These are phyloP conservation scores for Gymnopus androsaceus DNA, from an alignment of 1,284 basidiomycete species.

Conservation along the genomic window DNA sequence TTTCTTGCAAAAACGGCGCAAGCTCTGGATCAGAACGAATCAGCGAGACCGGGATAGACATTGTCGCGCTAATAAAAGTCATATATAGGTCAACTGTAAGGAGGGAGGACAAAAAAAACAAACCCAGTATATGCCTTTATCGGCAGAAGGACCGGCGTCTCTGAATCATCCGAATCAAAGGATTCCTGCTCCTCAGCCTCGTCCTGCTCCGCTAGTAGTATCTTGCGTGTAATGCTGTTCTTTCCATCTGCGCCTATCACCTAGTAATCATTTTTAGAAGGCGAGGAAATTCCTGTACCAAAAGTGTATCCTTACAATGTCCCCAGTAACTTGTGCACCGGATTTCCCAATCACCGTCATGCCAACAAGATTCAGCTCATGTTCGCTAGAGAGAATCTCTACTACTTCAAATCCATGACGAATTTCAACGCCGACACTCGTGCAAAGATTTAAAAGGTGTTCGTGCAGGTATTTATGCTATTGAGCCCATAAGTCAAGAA, in stretches of 20 bases:
- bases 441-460: slow-evolving; percentile 6
- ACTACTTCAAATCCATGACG: slow-evolving; percentile 2
- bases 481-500: too few species aligned
- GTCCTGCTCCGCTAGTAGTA: slow-evolving; percentile 8
- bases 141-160: neutral
- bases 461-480: slow-evolving; percentile 9
- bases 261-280: neutral
- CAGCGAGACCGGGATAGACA: slow-evolving; percentile 8
- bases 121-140: slow-evolving; percentile 5
- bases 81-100: too few species aligned
- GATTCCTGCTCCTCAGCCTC: slow-evolving; percentile 4
- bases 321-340: slow-evolving; percentile 6
- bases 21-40: slow-evolving; percentile 12
- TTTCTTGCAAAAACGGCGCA: neutral
- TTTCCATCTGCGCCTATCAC: slow-evolving; percentile 15
- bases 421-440: neutral
- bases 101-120: too few species aligned
- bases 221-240: slow-evolving; percentile 7
- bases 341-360: neutral
- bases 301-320: slow-evolving; percentile 5
- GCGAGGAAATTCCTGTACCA: too few species aligned
- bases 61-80: slow-evolving; percentile 2
- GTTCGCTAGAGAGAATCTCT: neutral
- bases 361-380: neutral
- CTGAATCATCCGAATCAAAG: neutral